These are phyloP conservation scores for Paramyrothecium sp. DNA, from an alignment of 2,329 filamentous ascomycete genomes.

Conservation along the genomic window DNA sequence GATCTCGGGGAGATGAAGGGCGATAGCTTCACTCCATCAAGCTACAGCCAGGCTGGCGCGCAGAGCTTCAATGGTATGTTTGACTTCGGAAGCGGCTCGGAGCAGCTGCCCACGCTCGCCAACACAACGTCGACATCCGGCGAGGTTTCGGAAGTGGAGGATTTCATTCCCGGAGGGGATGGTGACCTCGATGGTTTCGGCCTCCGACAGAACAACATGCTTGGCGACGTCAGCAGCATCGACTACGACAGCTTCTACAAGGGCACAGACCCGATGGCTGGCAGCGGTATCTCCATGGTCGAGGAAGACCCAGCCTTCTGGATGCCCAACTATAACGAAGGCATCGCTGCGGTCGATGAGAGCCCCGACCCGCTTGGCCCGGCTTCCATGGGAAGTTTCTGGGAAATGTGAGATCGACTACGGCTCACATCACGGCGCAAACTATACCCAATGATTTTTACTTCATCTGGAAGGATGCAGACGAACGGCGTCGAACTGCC, in stretches of 20 bases:
- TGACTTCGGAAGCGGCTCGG: conserved; percentile 51
- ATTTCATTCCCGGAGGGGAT: conserved; percentile 47
- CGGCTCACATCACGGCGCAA: conserved; percentile 22
- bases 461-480: background rate
- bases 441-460: conserved; percentile 28
- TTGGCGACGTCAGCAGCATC: conserved; percentile 45
- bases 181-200: conserved; percentile 49
- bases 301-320: conserved; percentile 52
- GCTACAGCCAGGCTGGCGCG: conserved; percentile 51
- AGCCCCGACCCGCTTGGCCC: conserved; percentile 30
- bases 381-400: conserved; percentile 27
- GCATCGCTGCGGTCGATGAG: conserved; percentile 32
- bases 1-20: conserved; percentile 44
- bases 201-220: conserved; percentile 38
- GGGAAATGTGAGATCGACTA: conserved; percentile 29
- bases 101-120: conserved; percentile 53
- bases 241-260: conserved; percentile 58
- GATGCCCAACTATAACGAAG: conserved; percentile 45
- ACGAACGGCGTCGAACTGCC: background rate
- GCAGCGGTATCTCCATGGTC: conserved; percentile 44
- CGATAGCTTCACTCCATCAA: conserved; percentile 50
- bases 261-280: conserved; percentile 39
- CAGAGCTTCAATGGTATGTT: conserved; percentile 50
- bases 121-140: conserved; percentile 62
- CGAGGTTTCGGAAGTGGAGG: conserved; percentile 66